Conservation (phyloP, 2,329 filamentous ascomycete species). For the Emericellopsis cladophorae region DNA sequence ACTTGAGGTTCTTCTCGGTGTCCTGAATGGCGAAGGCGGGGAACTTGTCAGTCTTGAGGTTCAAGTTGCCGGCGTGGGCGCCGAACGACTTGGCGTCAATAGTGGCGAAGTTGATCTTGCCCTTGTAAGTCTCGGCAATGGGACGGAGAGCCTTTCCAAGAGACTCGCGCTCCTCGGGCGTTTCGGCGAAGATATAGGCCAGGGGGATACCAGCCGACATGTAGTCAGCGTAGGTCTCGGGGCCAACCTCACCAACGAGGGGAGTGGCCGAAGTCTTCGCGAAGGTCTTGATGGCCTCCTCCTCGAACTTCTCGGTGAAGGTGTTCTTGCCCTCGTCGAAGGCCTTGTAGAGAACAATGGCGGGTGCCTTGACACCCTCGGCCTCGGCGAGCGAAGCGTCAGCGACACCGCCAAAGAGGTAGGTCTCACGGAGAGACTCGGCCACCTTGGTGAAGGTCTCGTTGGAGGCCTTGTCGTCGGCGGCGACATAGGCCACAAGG, state of each 20-base stretch:
- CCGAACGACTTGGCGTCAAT: conserved; percentile 93
- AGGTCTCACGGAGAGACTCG: conserved; percentile 72
- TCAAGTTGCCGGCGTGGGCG: conserved; percentile 90
- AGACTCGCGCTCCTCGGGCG: conserved; percentile 72
- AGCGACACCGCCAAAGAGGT: conserved; percentile 80
- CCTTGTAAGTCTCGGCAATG: conserved; percentile 83
- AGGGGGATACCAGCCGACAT: conserved; percentile 87
- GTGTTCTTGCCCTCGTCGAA: conserved; percentile 93
- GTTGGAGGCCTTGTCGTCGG: conserved; percentile 73
- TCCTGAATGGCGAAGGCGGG: conserved; percentile 97
- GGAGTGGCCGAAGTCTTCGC: conserved; percentile 77
- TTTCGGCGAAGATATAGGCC: conserved; percentile 96
- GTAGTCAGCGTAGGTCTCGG: conserved; percentile 91
- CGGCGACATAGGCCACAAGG: conserved; percentile 74
- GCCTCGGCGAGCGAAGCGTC: conserved; percentile 78
- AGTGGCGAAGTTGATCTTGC: conserved; percentile 92
- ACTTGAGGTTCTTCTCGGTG: conserved; percentile 91
- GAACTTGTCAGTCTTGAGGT: conserved; percentile 91
- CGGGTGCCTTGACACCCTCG: conserved; percentile 78
- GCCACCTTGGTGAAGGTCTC: conserved; percentile 67
- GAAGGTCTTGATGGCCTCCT: conserved; percentile 69
- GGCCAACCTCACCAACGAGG: conserved; percentile 88
- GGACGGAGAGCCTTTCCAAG: conserved; percentile 70
- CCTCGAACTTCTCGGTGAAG: conserved; percentile 68
- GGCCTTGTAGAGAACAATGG: conserved; percentile 88